These are phyloP conservation scores for Penicillium longicatenatum DNA, from an alignment of 495 filamentous ascomycete genomes.

Conservation along the genomic window DNA sequence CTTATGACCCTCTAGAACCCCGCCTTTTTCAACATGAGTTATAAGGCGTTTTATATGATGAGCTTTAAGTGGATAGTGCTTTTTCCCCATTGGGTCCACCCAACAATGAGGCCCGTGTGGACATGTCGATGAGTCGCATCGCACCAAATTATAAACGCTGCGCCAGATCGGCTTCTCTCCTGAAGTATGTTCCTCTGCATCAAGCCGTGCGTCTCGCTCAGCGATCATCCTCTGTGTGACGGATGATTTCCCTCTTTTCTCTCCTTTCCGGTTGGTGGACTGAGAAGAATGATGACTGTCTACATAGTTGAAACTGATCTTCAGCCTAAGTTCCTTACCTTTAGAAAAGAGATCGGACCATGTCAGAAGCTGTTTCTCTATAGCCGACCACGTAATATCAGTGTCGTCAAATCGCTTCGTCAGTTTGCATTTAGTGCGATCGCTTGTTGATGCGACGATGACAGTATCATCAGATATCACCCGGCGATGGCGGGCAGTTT, in stretches of 20 bases:
- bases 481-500: slow-evolving; percentile 2
- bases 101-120: slow-evolving; percentile 33
- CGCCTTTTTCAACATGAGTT: slow-evolving; percentile 21
- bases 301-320: slow-evolving; percentile 17
- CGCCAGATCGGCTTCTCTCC: slow-evolving; percentile 26
- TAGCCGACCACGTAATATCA: slow-evolving; percentile 17
- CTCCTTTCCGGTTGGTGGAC: not conserved
- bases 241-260: slow-evolving; percentile 7
- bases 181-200: slow-evolving; percentile 17
- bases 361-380: slow-evolving; percentile 21
- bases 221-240: not conserved
- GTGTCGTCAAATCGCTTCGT: slow-evolving; percentile 22
- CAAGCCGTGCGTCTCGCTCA: not conserved
- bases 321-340: slow-evolving; percentile 12
- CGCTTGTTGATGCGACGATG: slow-evolving; percentile 10
- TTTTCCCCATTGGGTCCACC: slow-evolving; percentile 31
- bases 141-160: slow-evolving; percentile 33
- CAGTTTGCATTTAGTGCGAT: slow-evolving; percentile 18
- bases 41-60: slow-evolving; percentile 26
- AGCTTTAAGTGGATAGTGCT: slow-evolving; percentile 28
- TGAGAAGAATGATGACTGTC: not conserved
- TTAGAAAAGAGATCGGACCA: slow-evolving; percentile 10
- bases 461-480: slow-evolving; percentile 16
- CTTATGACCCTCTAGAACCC: slow-evolving; percentile 22
- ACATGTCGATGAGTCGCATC: slow-evolving; percentile 25